These are phyloP conservation scores for Streptanthus diversifolius DNA, from an alignment of 345 rosid genomes.

Conservation along the genomic window DNA sequence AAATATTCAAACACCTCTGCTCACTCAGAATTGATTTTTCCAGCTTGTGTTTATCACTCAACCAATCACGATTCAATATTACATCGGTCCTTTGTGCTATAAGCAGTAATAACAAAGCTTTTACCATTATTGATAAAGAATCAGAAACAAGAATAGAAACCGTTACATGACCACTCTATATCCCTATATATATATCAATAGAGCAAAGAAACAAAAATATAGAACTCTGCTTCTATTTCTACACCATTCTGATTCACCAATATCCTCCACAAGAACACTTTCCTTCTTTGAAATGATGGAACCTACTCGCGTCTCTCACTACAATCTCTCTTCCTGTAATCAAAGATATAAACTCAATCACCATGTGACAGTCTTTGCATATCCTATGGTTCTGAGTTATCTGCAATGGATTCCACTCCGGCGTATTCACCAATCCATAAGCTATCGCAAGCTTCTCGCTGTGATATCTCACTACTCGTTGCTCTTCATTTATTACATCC, in stretches of 20 bases:
- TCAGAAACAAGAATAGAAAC: neutral
- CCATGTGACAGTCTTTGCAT: constrained; percentile 70
- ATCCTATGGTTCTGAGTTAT: constrained; percentile 80
- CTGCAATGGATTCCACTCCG: constrained; percentile 56
- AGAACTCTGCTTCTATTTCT: neutral
- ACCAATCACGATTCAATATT: neutral
- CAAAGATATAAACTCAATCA: constrained; percentile 59
- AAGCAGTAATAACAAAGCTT: neutral
- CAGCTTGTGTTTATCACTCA: neutral
- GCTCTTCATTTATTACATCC: constrained; percentile 54
- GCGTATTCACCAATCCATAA: constrained; percentile 61
- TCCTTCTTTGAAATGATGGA: constrained; percentile 75
- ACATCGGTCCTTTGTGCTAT: neutral
- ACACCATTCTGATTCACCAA: constrained; percentile 49
- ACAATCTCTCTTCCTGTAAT: constrained; percentile 58
- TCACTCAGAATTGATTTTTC: neutral
- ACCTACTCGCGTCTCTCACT: constrained; percentile 74
- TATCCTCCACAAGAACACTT: constrained; percentile 85
- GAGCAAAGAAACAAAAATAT: neutral
- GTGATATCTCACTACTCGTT: constrained; percentile 41
- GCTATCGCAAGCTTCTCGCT: constrained; percentile 85
- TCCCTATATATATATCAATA: neutral
- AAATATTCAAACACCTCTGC: neutral
- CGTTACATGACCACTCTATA: constrained; percentile 8
- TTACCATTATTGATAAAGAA: constrained; percentile 21